Evolutionary conservation across 768 basidiomycete species (phyloP), one percentile per base, ranked within the genome.

Genomic region (Collybia mongolica): DNA sequence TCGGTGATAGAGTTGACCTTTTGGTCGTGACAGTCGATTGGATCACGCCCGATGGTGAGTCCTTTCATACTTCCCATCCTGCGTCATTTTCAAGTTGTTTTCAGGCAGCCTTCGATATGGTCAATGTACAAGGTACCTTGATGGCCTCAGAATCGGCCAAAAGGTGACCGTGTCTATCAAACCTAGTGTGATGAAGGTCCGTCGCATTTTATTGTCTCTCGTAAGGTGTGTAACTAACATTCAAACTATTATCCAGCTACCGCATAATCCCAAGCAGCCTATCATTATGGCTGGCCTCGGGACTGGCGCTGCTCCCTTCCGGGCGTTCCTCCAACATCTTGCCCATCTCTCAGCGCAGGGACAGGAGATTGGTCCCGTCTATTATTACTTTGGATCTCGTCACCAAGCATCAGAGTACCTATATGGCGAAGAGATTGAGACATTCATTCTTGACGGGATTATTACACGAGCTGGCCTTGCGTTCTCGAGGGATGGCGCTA

Each of bases 351-450:
- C 80, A 24, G 69, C 83, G 24, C 85, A 90, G 63, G 87, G 88
- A 22, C 72, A 86, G 56, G 77, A 88, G 44, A 83, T 97, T 51
- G 97, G 97, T 0, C 96, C 96, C 2, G 81, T 93, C 8, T 87
- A 98, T 66, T 98, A 99, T 76, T 99, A 99, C 78, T 99, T 99
- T 65, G 97, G 97, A 49, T 94, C 96, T 50, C 91, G 97, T 49
- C 88, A 98, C 67, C 90, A 91, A 66, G 88, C 89, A 23, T 84
- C 93, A 60, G 97, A 99, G 66, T 99, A 94, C 68, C 86, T 99
- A 28, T 99, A 99, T 66, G 93, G 93, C 46, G 91, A 93, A 63
- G 91, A 93, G 69, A 90, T 98, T 65, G 94, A 98, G 71, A 92
- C 94, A 2, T 98, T 90, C 70, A 83, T 98, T 48, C 72, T 82